phyloP scores from a whole-genome alignment of 2,329 filamentous ascomycete genomes.

The Xylariaceae sp. region DNA sequence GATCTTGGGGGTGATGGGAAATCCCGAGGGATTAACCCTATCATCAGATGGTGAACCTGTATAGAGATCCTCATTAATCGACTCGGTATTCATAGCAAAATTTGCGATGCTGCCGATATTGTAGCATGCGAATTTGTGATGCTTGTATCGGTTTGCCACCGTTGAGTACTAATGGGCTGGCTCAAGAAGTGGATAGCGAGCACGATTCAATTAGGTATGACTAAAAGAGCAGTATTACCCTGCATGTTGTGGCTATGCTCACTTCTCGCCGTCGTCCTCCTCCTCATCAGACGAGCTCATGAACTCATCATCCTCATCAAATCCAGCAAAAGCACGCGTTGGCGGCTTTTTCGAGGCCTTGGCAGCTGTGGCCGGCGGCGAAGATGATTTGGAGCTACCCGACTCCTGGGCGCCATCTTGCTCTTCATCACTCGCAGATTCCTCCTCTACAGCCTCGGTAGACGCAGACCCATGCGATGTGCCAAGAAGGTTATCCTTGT shows the following conservation, averaged over 20 bases:
- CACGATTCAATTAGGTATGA: too few species aligned
- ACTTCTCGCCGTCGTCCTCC: conserved; percentile 28
- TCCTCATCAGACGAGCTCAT: conserved; percentile 66
- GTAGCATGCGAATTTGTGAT: too few species aligned
- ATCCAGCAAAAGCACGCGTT: conserved; percentile 61
- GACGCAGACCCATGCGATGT: conserved; percentile 49
- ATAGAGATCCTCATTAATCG: too few species aligned
- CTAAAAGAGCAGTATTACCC: not conserved
- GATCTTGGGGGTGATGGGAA: too few species aligned
- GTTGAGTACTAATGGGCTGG: too few species aligned
- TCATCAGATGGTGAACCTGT: too few species aligned
- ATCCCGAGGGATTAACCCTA: too few species aligned
- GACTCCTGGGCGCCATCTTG: conserved; percentile 37
- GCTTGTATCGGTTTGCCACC: too few species aligned
- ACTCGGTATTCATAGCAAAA: too few species aligned
- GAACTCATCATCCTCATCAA: conserved; percentile 75
- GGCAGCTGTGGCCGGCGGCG: conserved; percentile 47
- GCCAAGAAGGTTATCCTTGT: conserved; percentile 56
- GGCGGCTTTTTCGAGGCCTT: conserved; percentile 35
- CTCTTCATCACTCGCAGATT: conserved; percentile 28
- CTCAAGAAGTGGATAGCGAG: too few species aligned
- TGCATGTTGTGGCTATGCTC: too few species aligned
- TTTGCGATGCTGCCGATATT: too few species aligned
- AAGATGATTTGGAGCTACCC: conserved; percentile 43
- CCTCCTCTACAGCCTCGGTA: conserved; percentile 32